A percentile compares a stretch with the other conserved stretches of the same genome.
phyloP scores from a whole-genome alignment of 2,329 filamentous ascomycete genomes.

The Stagonosporopsis vannaccii region DNA sequence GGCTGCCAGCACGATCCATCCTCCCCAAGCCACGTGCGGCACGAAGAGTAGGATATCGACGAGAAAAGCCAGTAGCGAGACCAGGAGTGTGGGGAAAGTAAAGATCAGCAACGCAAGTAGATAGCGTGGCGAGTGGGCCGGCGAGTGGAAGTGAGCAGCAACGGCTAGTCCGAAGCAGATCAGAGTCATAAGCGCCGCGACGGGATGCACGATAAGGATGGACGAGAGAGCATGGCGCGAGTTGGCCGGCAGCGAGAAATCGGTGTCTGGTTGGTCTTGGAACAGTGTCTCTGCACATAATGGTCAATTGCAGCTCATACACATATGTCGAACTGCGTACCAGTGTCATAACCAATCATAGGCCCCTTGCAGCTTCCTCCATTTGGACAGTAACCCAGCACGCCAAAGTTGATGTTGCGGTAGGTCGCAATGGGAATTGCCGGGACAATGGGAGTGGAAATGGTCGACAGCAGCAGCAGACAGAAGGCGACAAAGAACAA shows the following conservation, averaged over 20 bases:
- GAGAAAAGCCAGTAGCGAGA: slow-evolving; percentile 85
- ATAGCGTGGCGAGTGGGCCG: slow-evolving; percentile 89
- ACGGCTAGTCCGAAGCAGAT: slow-evolving; percentile 82
- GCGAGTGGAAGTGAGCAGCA: slow-evolving; percentile 83
- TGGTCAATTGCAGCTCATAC: slow-evolving; percentile 21
- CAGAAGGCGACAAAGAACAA: slow-evolving; percentile 86
- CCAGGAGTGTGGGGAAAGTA: slow-evolving; percentile 81
- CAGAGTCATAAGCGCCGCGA: slow-evolving; percentile 85
- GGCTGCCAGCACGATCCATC: slow-evolving; percentile 89
- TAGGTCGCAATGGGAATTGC: slow-evolving; percentile 83
- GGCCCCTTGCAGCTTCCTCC: slow-evolving; percentile 70
- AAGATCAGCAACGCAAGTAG: slow-evolving; percentile 86
- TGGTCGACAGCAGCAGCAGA: slow-evolving; percentile 81
- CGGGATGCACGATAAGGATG: slow-evolving; percentile 90
- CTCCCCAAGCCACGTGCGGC: slow-evolving; percentile 91
- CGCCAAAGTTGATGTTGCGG: slow-evolving; percentile 81
- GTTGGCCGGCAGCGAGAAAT: slow-evolving; percentile 71
- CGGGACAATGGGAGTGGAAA: slow-evolving; percentile 91
- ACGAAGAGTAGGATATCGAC: slow-evolving; percentile 95
- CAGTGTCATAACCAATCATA: slow-evolving; percentile 83
- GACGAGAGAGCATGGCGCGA: slow-evolving; percentile 76
- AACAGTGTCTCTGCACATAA: slow-evolving; percentile 56
- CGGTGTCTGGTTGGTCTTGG: slow-evolving; percentile 52
- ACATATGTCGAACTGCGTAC: slow-evolving; percentile 62
- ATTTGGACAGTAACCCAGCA: slow-evolving; percentile 85